A percentile compares a stretch with the other conserved stretches of the same genome.
phyloP scores from a whole-genome alignment of 2,329 filamentous ascomycete species.

The Talaromyces atroroseus region DNA sequence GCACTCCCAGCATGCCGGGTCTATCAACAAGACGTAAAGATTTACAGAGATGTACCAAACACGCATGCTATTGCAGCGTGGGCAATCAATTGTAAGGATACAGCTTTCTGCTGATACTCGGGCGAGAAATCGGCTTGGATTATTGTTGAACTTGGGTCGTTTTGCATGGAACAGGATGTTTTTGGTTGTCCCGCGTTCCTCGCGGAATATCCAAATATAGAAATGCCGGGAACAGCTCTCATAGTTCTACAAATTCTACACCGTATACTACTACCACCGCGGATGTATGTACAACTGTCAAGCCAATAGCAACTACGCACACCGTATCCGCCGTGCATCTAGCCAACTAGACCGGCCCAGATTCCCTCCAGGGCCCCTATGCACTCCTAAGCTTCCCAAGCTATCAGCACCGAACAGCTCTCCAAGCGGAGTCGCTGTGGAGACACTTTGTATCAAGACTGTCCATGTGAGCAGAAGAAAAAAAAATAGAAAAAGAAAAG shows the following conservation, averaged over 20 bases:
- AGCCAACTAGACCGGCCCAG: not conserved
- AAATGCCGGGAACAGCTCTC: not conserved
- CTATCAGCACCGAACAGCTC: not conserved
- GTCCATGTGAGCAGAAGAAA: conserved; percentile 28
- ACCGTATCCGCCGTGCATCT: not conserved
- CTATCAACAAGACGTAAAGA: not conserved
- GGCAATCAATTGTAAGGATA: not conserved
- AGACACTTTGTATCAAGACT: conserved; percentile 3
- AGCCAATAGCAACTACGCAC: not conserved
- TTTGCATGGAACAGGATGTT: no score
- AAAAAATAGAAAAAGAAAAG: conserved; percentile 11
- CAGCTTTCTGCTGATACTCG: not conserved
- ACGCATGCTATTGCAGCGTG: not conserved
- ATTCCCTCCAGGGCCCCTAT: not conserved
- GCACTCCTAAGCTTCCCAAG: not conserved
- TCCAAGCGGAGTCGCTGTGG: conserved; percentile 9
- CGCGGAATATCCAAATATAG: conserved; percentile 5
- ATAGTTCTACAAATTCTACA: not conserved
- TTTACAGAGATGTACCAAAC: not conserved
- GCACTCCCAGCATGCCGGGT: not conserved
- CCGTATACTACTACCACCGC: no score
- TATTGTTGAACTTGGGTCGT: not conserved
- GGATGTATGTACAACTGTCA: not conserved
- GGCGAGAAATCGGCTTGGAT: not conserved
- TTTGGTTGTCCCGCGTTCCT: not conserved